Evolutionary conservation across 345 rosid species (phyloP), one percentile per base, ranked within the genome.

Genomic region (Euphorbia pulcherrima): DNA sequence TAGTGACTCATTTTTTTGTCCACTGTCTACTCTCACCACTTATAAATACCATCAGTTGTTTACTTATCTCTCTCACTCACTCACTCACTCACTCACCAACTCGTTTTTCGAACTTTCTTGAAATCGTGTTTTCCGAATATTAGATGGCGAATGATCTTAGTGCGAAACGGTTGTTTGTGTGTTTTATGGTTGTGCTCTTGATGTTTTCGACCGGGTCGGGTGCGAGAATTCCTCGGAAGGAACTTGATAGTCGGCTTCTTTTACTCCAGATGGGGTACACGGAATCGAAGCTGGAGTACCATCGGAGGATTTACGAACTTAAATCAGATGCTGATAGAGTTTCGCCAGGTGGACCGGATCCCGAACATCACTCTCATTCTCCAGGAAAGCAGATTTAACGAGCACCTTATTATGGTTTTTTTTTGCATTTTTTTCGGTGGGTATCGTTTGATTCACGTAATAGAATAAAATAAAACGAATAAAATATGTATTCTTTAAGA

Each of bases 341-440:
- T 30, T 66, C 82, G 1, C 87, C 85, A 0, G 83, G 70, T 11
- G 87, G 85, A 39, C 85, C 87, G 0, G 75, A 83, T 74, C 67
- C 75, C 59, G 72, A 71, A 37, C 85, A 83, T 68, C 77, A 83
- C 61, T 62, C 68, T 29, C 26, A 6, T 35, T 62, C 71, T 10
- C 74, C 63, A 0, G 35, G 40, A 73, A 60, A 26, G 29, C 14
- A 21, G 8, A 13, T 2, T 41, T 62, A 41, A 41, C 46, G 67
- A 24, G 11, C 67, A 63, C 18, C 33, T 21, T 29, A 24, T 11
- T 23, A 10, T 26, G 7, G 29, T 29, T 7, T 16, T 17, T 37
- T 37, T 65, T 24, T 66, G 21, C 8, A 53, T 3, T 23, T 17
- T 53, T 44, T 12, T 1, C 6, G 18, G 4, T 58, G 44, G 7